Evolutionary conservation across 1,284 basidiomycete genomes (phyloP), one percentile per base, ranked within the genome.

Genomic region (Fomitopsis betulina): DNA sequence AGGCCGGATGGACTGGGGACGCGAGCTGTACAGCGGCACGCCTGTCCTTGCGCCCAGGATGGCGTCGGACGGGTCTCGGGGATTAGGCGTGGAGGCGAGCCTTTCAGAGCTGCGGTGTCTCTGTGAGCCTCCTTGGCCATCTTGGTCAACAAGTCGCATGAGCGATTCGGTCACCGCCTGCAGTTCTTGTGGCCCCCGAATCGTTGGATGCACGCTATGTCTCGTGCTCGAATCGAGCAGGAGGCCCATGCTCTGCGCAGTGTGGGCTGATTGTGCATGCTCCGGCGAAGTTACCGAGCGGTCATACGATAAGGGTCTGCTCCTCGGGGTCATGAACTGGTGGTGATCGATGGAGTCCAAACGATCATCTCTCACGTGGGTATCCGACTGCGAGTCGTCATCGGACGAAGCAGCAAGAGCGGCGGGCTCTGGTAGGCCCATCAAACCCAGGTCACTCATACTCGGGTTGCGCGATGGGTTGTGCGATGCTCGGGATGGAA

Each of bases 1-100:
- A 39, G 30, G 55, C 32, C n/a, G 61, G 54, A 35, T 57, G 58
- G n/a, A 58, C 51, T 58, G 57, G 4, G 59, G 61, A 10, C 63
- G 47, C 12, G 63, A 65, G 55, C 60, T 57, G 39, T 65, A 67
- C 8, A 67, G 49, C 8, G 62, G 54, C 21, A 67, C 39, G 30
- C 65, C 65, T 5, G 63, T 64, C 25, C 63, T 58, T 32, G 60
- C 57, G 3, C 63, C 65, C 12, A 63, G 47, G 50, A 62, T 58
- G 12, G 55, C 42, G 8, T 59, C 61, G 1, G 56, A 12, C 27
- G 62, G 55, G 19, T 59, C 58, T 30, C 55, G 53, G 35, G 64
- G 57, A 53, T 60, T 42, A 9, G 59, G 56, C n/a, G 58, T 33
- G 15, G 53, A 37, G 13, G 57, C 58, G 1, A 50, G 45, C 17